Evolutionary conservation across 352 stramenopile genomes (phyloP).

Genomic region (Phytophthora hybrid): DNA sequence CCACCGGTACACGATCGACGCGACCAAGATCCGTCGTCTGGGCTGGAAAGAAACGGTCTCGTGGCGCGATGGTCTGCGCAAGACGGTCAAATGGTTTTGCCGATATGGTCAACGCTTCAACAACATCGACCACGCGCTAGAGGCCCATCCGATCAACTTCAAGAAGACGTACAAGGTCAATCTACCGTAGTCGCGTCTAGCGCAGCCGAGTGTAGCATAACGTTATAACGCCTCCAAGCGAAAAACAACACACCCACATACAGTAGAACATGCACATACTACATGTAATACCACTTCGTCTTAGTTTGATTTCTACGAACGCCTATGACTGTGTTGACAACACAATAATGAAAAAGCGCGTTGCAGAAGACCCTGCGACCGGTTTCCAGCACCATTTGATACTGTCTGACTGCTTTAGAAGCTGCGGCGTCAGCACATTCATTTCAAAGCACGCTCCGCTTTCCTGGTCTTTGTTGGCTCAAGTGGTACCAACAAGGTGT

Average conservation of each 20-base stretch:
- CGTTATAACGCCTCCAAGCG: background rate
- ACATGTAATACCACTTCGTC: too few relatives aligned
- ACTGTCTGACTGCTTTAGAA: too few relatives aligned
- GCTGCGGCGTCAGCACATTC: too few relatives aligned
- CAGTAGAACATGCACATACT: constrained; percentile 20
- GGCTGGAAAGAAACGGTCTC: constrained; percentile 94
- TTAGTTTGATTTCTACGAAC: too few relatives aligned
- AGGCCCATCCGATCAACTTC: constrained; percentile 80
- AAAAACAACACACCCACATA: constrained; percentile 13
- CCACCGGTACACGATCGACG: constrained; percentile 97
- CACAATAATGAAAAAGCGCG: too few relatives aligned
- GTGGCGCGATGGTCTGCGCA: constrained; percentile 94
- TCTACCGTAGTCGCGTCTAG: constrained; percentile 13
- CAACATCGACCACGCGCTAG: constrained; percentile 87
- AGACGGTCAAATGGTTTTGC: constrained; percentile 93
- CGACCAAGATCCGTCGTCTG: constrained; percentile 89
- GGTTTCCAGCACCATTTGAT: too few relatives aligned
- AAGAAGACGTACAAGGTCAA: constrained; percentile 73
- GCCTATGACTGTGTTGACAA: too few relatives aligned
- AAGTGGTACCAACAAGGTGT: too few relatives aligned
- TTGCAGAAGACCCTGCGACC: too few relatives aligned
- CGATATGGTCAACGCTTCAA: constrained; percentile 78
- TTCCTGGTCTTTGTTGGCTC: too few relatives aligned
- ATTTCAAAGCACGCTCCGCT: too few relatives aligned
- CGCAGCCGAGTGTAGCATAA: constrained; percentile 7